Conservation (phyloP, 345 rosid species). For the thale cress (Arabidopsis thaliana) region TAIR10.1 NC_003075.7:12289501-12290000, state of each 20-base stretch:
- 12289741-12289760: background rate
- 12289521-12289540: background rate
- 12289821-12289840: background rate
- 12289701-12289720: background rate
- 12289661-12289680: background rate
- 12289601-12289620: background rate
- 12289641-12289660: background rate
- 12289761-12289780: background rate
- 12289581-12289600: background rate
- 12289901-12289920: background rate
- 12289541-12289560: background rate
- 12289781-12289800: background rate
- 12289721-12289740: background rate
- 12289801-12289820: background rate
- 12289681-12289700: background rate
- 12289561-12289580: background rate
- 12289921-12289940: background rate
- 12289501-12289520: background rate
- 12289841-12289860: background rate
- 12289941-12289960: conserved; percentile 12
- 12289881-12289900: background rate
- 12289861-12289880: background rate
- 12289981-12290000: background rate
- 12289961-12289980: conserved; percentile 2
- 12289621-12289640: background rate